phyloP scores from a whole-genome alignment of 805 yeast species.

The Starmerella kuoi region DNA sequence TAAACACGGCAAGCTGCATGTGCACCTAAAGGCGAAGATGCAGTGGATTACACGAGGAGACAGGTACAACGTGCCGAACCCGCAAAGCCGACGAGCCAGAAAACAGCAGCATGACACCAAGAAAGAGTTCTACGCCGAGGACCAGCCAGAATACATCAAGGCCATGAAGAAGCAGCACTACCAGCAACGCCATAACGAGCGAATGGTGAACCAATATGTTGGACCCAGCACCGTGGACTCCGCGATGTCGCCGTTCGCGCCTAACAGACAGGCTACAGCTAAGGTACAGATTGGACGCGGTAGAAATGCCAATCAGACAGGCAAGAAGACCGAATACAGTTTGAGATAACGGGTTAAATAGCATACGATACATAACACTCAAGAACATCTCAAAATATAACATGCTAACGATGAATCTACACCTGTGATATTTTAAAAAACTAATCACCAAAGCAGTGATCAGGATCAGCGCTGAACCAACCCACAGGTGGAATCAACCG shows the following conservation, averaged over 20 bases:
- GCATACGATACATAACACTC: neutral
- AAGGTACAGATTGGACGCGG: constrained; percentile 76
- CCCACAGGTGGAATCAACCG: no score
- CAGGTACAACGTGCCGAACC: constrained; percentile 70
- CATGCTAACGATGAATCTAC: neutral
- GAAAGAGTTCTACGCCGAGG: constrained; percentile 66
- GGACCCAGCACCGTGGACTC: constrained; percentile 83
- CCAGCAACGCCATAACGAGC: constrained; percentile 77
- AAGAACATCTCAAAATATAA: neutral
- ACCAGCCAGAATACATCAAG: constrained; percentile 83
- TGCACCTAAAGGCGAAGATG: constrained; percentile 81
- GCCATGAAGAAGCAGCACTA: constrained; percentile 81
- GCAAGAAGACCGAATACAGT: constrained; percentile 13
- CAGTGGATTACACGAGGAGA: constrained; percentile 91
- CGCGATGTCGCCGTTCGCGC: constrained; percentile 78
- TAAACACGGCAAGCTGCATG: constrained; percentile 63
- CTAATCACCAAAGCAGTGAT: no score
- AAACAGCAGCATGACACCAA: constrained; percentile 67
- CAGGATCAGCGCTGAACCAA: no score
- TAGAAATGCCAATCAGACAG: constrained; percentile 54
- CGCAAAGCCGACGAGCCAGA: constrained; percentile 68
- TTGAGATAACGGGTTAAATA: neutral
- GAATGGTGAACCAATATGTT: constrained; percentile 72
- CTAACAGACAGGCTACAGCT: constrained; percentile 35
- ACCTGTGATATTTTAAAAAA: neutral